These are phyloP conservation scores for Huntiella moniliformis DNA, from an alignment of 2,329 filamentous ascomycete species.

Conservation along the genomic window DNA sequence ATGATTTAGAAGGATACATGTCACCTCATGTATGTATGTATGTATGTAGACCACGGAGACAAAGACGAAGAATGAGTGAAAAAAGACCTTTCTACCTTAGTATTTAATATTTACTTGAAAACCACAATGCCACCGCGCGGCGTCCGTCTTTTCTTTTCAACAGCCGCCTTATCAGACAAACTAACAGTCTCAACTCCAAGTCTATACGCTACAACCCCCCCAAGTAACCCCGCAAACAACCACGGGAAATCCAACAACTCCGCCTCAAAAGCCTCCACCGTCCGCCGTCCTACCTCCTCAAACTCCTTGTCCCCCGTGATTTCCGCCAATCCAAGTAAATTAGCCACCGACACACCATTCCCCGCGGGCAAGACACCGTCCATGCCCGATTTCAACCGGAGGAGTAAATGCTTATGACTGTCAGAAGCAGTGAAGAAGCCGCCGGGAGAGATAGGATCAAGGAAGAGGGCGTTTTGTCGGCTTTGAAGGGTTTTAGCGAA, in stretches of 20 bases:
- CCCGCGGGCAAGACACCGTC: conserved; percentile 79
- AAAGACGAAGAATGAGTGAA: neutral
- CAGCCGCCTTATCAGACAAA: neutral
- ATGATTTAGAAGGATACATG: neutral
- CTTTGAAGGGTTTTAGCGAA: conserved; percentile 68
- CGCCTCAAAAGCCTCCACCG: conserved; percentile 69
- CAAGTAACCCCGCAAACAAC: conserved; percentile 67
- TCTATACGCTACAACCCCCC: conserved; percentile 53
- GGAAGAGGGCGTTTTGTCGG: conserved; percentile 45
- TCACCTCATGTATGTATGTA: too few species aligned
- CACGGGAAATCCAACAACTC: conserved; percentile 89
- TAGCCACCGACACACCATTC: conserved; percentile 72
- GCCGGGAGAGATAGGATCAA: conserved; percentile 32
- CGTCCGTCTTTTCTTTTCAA: conserved; percentile 2
- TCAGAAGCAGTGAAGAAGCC: conserved; percentile 57
- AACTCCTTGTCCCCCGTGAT: conserved; percentile 37
- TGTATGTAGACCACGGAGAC: neutral
- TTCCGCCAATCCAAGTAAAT: conserved; percentile 62
- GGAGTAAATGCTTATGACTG: conserved; percentile 48
- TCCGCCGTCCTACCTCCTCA: conserved; percentile 46
- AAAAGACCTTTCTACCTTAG: neutral
- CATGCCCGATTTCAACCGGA: conserved; percentile 88
- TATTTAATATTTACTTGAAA: conserved; percentile 4
- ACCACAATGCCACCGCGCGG: conserved; percentile 5
- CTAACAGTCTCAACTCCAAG: conserved; percentile 39